Conservation (phyloP, 1,139 yeast genomes). For the Lodderomyces metapsilosis region DNA sequence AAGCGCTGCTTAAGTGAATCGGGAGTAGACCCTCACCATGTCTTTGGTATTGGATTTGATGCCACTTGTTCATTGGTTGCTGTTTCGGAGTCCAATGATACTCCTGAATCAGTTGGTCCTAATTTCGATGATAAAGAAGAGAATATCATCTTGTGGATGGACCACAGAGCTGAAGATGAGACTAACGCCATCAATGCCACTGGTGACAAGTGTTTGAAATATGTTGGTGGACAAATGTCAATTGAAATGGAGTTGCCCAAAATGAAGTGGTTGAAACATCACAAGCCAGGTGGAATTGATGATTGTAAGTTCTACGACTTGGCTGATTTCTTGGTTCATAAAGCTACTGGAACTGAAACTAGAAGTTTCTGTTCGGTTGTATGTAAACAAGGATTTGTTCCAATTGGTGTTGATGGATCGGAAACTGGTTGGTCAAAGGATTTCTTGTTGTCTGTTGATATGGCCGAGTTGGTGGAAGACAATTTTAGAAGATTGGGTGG, state of each 20-base stretch:
- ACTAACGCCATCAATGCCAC: constrained; percentile 80
- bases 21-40: constrained; percentile 61
- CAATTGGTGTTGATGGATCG: constrained; percentile 85
- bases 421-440: constrained; percentile 87
- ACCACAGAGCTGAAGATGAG: constrained; percentile 91
- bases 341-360: constrained; percentile 83
- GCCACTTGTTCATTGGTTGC: constrained; percentile 96
- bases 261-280: constrained; percentile 91
- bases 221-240: constrained; percentile 97
- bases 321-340: constrained; percentile 86
- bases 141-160: constrained; percentile 96
- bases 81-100: constrained; percentile 59
- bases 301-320: constrained; percentile 86
- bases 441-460: constrained; percentile 64
- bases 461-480: constrained; percentile 75
- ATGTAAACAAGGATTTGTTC: constrained; percentile 94
- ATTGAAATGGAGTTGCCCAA: constrained; percentile 98
- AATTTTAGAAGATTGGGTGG: constrained; percentile 85
- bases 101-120: constrained; percentile 90
- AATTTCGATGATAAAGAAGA: constrained; percentile 71
- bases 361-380: constrained; percentile 88
- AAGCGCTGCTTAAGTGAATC: constrained; percentile 70
- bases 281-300: constrained; percentile 67
- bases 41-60: constrained; percentile 91
- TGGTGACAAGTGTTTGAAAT: constrained; percentile 73